A percentile compares a stretch with the other conserved stretches of the same genome.
These are phyloP conservation scores for Kitagawia praeruptora DNA, from an alignment of 129 eudicot genomes.

Conservation along the genomic window DNA sequence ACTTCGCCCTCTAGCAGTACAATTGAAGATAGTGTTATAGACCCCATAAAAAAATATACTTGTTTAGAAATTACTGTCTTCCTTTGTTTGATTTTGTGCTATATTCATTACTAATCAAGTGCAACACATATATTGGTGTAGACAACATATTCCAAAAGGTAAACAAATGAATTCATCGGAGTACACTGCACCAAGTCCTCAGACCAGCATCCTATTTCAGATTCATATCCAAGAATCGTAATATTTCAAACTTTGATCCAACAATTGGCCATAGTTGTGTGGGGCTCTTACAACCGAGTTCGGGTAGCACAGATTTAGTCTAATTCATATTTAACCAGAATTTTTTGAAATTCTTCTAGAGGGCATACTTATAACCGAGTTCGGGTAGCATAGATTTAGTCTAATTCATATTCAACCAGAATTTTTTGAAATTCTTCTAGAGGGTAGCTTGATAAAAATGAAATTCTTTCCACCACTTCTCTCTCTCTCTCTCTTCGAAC, in stretches of 20 bases:
- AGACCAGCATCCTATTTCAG: background rate
- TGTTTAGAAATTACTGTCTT: background rate
- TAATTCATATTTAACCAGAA: background rate
- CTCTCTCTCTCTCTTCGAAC: too few species aligned
- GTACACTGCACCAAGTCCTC: background rate
- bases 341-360: background rate
- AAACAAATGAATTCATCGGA: background rate
- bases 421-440: too few species aligned
- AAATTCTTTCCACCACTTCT: too few species aligned
- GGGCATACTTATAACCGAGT: too few species aligned
- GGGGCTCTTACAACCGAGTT: background rate
- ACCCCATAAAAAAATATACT: background rate
- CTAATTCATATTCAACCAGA: background rate
- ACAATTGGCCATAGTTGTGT: too few species aligned
- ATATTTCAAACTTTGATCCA: background rate
- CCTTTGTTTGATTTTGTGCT: background rate
- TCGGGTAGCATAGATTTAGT: background rate
- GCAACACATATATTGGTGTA: background rate
- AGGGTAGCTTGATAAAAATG: too few species aligned
- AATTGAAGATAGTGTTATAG: too few species aligned
- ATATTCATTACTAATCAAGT: background rate
- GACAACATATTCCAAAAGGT: background rate
- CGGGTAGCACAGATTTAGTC: too few species aligned
- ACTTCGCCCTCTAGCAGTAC: background rate
- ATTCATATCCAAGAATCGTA: background rate